Evolutionary conservation across 371 early-diverging fungal species (phyloP).

Genomic region (Gilbertella persicaria): DNA sequence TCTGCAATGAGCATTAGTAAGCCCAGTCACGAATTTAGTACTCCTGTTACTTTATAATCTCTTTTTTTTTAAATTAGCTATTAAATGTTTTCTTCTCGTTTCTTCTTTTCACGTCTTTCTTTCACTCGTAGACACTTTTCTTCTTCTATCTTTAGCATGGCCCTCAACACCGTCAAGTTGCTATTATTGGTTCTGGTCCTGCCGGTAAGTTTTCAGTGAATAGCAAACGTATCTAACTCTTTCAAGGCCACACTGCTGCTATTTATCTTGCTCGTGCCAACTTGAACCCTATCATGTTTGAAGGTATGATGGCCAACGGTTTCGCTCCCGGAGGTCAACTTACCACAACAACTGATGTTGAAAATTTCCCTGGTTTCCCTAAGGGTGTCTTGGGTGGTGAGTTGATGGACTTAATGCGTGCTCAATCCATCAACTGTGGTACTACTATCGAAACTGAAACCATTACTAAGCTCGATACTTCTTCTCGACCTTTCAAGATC

Average conservation of each 20-base stretch:
- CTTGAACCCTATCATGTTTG: conserved; percentile 91
- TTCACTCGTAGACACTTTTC: conserved; percentile 22
- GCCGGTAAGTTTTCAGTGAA: conserved; percentile 60
- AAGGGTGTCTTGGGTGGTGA: conserved; percentile 81
- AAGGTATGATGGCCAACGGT: conserved; percentile 96
- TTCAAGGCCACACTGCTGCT: conserved; percentile 87
- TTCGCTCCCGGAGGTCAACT: conserved; percentile 89
- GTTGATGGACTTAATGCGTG: conserved; percentile 69
- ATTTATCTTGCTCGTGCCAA: conserved; percentile 95
- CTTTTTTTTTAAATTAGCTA: conserved; percentile 10
- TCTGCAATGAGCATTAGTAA: neutral
- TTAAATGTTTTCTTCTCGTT: conserved; percentile 26
- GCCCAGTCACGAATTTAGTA: conserved; percentile 10
- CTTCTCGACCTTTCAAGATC: conserved; percentile 83
- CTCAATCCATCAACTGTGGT: conserved; percentile 41
- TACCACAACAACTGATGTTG: conserved; percentile 91
- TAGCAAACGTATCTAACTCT: neutral
- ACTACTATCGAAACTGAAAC: conserved; percentile 85
- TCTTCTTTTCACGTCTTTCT: conserved; percentile 18
- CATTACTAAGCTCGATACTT: conserved; percentile 81
- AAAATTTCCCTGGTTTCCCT: conserved; percentile 91
- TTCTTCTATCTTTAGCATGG: conserved; percentile 29
- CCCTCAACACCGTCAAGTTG: conserved; percentile 49
- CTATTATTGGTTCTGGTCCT: conserved; percentile 90
- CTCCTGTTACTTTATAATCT: neutral